A percentile compares a stretch with the other conserved stretches of the same genome.
Evolutionary conservation across 2,329 filamentous ascomycete genomes (phyloP).

Genomic region (Paraconiothyrium brasiliense): DNA sequence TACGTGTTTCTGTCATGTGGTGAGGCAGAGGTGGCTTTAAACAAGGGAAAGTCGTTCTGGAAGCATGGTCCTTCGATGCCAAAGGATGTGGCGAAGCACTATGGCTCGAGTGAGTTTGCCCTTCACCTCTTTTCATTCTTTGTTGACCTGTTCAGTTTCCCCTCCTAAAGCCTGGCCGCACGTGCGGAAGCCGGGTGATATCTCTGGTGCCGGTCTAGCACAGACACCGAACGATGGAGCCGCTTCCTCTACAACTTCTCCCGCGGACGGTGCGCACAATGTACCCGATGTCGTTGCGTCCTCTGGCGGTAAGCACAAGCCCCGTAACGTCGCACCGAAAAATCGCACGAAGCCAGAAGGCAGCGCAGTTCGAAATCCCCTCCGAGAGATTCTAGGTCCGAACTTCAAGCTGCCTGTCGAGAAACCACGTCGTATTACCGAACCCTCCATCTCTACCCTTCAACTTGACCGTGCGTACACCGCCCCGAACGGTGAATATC

Average conservation of each 20-base stretch:
- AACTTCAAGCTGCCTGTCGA: not conserved
- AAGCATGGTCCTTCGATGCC: not conserved
- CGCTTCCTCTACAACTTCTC: not conserved
- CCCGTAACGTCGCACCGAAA: not conserved
- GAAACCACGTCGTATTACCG: not conserved
- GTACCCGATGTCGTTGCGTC: too few relatives aligned
- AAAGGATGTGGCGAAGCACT: not conserved
- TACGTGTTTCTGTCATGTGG: not conserved
- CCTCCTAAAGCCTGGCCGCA: not conserved
- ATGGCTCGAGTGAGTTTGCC: not conserved
- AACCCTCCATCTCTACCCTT: not conserved
- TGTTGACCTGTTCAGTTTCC: not conserved
- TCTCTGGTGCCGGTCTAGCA: not conserved
- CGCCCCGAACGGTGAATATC: not conserved
- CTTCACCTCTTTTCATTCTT: not conserved
- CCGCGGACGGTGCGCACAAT: too few relatives aligned
- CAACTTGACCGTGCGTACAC: not conserved
- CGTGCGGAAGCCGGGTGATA: not conserved
- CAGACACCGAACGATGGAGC: not conserved
- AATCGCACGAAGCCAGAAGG: not conserved
- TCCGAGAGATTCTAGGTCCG: not conserved
- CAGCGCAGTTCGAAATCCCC: not conserved
- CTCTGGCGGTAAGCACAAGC: too few relatives aligned
- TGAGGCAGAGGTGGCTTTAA: slow-evolving; percentile 1
- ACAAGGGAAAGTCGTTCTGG: not conserved